These are phyloP conservation scores for Cyclanthera cordifolia DNA, from an alignment of 306 rosid genomes.

Conservation along the genomic window DNA sequence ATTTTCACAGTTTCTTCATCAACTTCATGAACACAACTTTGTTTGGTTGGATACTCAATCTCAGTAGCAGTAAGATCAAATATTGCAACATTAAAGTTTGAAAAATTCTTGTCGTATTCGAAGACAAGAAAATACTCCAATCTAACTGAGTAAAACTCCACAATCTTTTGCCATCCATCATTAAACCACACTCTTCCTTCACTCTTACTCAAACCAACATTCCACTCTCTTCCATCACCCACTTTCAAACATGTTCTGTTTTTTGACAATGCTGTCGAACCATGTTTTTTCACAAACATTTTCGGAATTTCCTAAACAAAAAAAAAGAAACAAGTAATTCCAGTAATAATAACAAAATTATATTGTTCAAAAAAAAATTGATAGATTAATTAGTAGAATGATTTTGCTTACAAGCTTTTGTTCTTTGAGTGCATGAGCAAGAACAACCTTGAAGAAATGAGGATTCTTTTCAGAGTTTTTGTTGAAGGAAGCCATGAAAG, in stretches of 20 bases:
- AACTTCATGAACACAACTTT: not conserved
- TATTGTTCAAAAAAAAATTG: not conserved
- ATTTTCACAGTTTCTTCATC: not conserved
- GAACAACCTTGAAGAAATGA: not conserved
- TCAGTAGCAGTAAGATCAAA: not conserved
- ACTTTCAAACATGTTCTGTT: not conserved
- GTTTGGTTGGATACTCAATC: not conserved
- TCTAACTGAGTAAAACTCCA: not conserved
- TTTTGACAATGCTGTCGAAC: not conserved
- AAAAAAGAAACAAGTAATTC: not conserved
- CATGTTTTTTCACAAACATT: conserved; percentile 6
- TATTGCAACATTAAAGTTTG: not conserved
- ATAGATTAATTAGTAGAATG: not conserved
- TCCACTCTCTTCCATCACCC: conserved; percentile 12
- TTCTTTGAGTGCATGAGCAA: not conserved
- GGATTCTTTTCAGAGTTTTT: not conserved
- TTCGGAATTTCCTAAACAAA: conserved; percentile 5
- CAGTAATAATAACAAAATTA: not conserved
- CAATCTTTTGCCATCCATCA: conserved; percentile 15
- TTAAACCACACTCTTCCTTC: not conserved
- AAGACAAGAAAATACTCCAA: not conserved
- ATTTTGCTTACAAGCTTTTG: not conserved
- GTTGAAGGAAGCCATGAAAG: not conserved
- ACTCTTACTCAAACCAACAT: not conserved
- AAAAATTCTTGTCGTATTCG: not conserved